Evolutionary conservation across 345 rosid genomes (phyloP).

Genomic region (Hibiscus syriacus): DNA sequence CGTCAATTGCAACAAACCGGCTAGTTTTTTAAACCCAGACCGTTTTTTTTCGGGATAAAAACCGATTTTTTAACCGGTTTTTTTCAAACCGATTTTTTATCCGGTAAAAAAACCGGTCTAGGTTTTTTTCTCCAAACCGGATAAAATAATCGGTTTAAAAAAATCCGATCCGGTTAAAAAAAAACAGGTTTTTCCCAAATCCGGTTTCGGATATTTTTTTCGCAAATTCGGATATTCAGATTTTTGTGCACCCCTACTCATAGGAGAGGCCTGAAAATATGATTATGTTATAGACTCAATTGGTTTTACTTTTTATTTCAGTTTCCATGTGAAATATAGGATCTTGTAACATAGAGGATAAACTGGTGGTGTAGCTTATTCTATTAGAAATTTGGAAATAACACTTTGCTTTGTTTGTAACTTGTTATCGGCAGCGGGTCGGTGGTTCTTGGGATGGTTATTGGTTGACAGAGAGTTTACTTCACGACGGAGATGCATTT

Average conservation of each 20-base stretch:
- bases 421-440: slow-evolving; percentile 45
- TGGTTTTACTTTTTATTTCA: not conserved
- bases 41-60: no score
- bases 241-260: not conserved
- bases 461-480: slow-evolving; percentile 88
- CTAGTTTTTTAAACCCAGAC: no score
- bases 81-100: no score
- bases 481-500: slow-evolving; percentile 79
- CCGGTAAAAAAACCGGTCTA: no score
- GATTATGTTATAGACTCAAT: not conserved
- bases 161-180: no score
- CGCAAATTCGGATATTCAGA: no score
- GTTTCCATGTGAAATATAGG: not conserved
- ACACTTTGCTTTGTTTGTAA: not conserved
- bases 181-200: no score
- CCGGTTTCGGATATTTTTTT: no score
- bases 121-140: no score
- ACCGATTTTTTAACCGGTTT: no score
- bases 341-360: not conserved
- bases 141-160: no score
- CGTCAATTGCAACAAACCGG: no score
- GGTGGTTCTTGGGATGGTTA: slow-evolving; percentile 97
- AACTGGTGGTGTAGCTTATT: not conserved
- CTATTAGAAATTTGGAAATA: not conserved
- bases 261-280: not conserved